Percentiles rank a stretch among this genome's conserved stretches.
These are phyloP conservation scores for Marchantia paleacea DNA, from an alignment of 225 moss, liverwort and hornwort species.

Conservation along the genomic window DNA sequence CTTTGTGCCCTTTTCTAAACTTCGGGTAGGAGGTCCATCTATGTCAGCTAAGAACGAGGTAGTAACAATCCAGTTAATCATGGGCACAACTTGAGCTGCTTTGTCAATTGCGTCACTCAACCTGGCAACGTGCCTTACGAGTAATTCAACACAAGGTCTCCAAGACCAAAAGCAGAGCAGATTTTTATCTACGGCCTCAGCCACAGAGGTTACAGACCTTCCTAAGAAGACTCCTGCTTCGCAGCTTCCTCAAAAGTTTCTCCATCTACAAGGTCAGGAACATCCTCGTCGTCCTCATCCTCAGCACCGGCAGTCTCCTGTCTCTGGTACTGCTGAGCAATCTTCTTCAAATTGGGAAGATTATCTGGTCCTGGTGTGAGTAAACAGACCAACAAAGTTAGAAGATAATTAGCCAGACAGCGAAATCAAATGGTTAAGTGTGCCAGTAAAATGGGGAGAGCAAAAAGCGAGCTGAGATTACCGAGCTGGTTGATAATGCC, in stretches of 20 bases:
- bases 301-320: slow-evolving; percentile 47
- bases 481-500: slow-evolving; percentile 56
- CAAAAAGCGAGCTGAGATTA: background rate
- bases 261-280: slow-evolving; percentile 48
- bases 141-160: slow-evolving; percentile 30
- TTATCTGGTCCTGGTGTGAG: slow-evolving; percentile 40
- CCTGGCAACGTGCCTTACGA: slow-evolving; percentile 26
- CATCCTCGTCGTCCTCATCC: slow-evolving; percentile 52
- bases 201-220: slow-evolving; percentile 36
- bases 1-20: slow-evolving; percentile 35
- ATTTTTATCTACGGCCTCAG: slow-evolving; percentile 11
- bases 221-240: slow-evolving; percentile 47
- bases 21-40: slow-evolving; percentile 45
- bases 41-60: slow-evolving; percentile 41
- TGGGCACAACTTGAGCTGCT: slow-evolving; percentile 39
- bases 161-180: slow-evolving; percentile 25
- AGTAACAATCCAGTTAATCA: slow-evolving; percentile 37
- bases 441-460: background rate
- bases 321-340: slow-evolving; percentile 56
- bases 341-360: slow-evolving; percentile 49
- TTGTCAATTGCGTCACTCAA: slow-evolving; percentile 28
- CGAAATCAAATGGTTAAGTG: background rate
- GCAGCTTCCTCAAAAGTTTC: slow-evolving; percentile 55
- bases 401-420: background rate
- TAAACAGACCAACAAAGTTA: background rate